Percentiles rank a stretch among this genome's conserved stretches.
phyloP scores from a whole-genome alignment of 257 asterid species.

The Solanum appendiculatum region DNA sequence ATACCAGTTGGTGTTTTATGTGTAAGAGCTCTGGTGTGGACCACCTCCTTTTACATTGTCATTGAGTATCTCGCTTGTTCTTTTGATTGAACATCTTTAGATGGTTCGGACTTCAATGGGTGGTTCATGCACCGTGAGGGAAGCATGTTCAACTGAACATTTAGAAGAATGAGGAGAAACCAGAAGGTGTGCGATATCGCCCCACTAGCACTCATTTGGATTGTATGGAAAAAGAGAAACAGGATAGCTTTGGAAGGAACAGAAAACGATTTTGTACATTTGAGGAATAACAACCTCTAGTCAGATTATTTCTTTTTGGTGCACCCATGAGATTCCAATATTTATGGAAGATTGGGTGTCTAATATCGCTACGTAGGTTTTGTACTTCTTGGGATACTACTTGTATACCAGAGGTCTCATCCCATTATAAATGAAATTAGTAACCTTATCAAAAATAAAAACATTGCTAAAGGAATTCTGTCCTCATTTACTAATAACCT shows the following conservation, averaged over 20 bases:
- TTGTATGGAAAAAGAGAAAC: background rate
- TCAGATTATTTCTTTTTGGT: background rate
- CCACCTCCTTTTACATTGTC: background rate
- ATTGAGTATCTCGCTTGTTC: background rate
- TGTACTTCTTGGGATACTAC: background rate
- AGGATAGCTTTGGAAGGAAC: background rate
- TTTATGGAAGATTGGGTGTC: background rate
- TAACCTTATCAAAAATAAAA: background rate
- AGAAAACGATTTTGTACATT: background rate
- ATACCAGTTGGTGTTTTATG: background rate
- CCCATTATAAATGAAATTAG: background rate
- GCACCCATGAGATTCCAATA: background rate
- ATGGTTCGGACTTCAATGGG: background rate
- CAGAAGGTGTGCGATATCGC: background rate
- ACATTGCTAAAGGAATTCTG: background rate
- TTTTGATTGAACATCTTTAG: background rate
- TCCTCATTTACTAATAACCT: background rate
- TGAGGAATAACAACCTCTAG: background rate
- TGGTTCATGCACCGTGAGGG: background rate
- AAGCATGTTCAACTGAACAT: background rate
- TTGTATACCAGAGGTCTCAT: background rate
- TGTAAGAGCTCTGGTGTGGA: background rate
- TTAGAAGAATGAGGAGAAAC: background rate
- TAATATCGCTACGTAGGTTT: background rate
- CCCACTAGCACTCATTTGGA: background rate